Evolutionary conservation across 2,329 filamentous ascomycete species (phyloP).

Genomic region (Aulographum hederae): DNA sequence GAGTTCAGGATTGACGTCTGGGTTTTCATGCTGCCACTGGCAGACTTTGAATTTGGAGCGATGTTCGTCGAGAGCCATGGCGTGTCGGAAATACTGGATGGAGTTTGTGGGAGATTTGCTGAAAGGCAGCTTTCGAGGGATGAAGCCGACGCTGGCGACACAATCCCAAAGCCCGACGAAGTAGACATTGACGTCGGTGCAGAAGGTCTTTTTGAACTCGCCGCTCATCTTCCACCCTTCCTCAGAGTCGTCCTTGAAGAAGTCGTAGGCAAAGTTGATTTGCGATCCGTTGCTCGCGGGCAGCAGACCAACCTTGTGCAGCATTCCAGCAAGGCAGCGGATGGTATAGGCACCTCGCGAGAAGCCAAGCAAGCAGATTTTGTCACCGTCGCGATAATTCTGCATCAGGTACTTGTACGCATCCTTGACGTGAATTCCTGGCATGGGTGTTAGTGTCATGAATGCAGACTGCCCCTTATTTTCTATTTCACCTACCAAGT

Average conservation of each 20-base stretch:
- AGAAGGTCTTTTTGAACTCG: constrained; percentile 3
- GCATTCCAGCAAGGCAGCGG: constrained; percentile 9
- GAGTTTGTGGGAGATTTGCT: constrained; percentile 10
- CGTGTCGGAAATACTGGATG: constrained; percentile 41
- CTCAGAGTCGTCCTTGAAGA: constrained; percentile 8
- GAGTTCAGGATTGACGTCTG: too few relatives aligned
- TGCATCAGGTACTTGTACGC: constrained; percentile 43
- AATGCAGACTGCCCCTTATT: too few relatives aligned
- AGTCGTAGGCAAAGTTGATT: constrained; percentile 7
- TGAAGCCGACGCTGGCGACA: constrained; percentile 22
- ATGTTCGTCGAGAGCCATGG: constrained; percentile 38
- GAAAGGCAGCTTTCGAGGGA: too few relatives aligned
- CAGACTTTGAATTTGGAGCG: too few relatives aligned
- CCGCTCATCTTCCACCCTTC: constrained; percentile 6
- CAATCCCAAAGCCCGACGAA: constrained; percentile 36
- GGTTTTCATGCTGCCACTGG: too few relatives aligned
- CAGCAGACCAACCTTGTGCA: constrained; percentile 9
- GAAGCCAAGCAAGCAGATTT: constrained; percentile 27
- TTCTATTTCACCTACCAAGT: too few relatives aligned
- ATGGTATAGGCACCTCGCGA: constrained; percentile 26
- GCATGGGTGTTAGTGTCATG: too few relatives aligned
- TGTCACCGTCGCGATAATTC: constrained; percentile 33
- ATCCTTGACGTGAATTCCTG: constrained; percentile 41
- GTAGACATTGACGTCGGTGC: constrained; percentile 25
- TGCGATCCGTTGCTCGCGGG: constrained; percentile 7